Percentiles rank a stretch among this genome's conserved stretches.
Evolutionary conservation across 2,329 filamentous ascomycete species (phyloP).

Genomic region (Arthrobotrys conoides): DNA sequence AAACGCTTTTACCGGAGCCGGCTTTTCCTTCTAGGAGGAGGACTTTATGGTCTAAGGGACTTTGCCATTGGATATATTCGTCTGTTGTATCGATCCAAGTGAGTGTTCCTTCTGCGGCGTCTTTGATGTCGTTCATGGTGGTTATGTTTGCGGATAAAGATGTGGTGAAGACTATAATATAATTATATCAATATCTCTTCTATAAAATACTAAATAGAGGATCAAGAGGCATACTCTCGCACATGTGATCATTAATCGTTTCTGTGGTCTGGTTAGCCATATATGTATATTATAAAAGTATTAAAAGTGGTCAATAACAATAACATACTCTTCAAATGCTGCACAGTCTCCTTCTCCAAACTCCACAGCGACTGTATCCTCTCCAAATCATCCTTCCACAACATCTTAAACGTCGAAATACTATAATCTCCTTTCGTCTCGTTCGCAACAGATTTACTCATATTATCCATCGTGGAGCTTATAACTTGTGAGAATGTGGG

Average conservation of each 20-base stretch:
- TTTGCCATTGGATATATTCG: conserved; percentile 26
- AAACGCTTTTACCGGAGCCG: conserved; percentile 42
- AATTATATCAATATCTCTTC: not conserved
- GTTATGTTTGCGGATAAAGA: conserved; percentile 7
- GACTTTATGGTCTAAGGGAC: conserved; percentile 2
- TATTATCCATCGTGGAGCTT: conserved; percentile 25
- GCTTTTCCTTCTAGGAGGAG: conserved; percentile 39
- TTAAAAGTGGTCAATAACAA: no score
- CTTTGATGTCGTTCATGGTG: conserved; percentile 39
- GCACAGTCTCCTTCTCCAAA: conserved; percentile 11
- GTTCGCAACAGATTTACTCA: conserved; percentile 11
- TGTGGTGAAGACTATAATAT: conserved; percentile 25
- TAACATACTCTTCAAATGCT: conserved; percentile 32
- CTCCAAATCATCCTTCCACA: conserved; percentile 34
- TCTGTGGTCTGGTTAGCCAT: not conserved
- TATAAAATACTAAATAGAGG: not conserved
- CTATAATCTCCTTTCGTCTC: conserved; percentile 6
- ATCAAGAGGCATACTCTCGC: conserved; percentile 17
- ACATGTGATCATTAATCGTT: conserved; percentile 37
- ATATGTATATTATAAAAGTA: not conserved
- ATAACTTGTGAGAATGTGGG: conserved; percentile 20
- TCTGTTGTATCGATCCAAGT: conserved; percentile 16
- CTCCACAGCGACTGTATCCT: conserved; percentile 20
- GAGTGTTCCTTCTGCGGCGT: conserved; percentile 30
- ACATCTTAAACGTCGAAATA: conserved; percentile 23